Evolutionary conservation across 768 basidiomycete species (phyloP).

Genomic region (Chlorophyllum brunneum): DNA sequence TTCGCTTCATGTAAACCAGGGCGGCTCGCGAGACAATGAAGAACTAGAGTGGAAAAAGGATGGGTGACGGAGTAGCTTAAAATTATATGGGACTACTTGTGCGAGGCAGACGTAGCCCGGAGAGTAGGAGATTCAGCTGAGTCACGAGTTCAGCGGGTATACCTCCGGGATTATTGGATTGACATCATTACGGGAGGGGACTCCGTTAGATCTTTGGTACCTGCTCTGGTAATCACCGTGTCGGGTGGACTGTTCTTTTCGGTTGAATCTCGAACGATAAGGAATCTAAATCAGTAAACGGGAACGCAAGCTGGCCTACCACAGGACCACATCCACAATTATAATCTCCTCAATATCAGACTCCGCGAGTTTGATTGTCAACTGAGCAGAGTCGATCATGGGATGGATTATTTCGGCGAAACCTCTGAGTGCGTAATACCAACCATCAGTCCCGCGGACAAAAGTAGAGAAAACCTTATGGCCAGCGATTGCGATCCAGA

Average conservation of each 20-base stretch:
- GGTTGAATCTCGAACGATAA: constrained; percentile 49
- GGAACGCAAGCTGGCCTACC: not conserved
- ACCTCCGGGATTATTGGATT: constrained; percentile 46
- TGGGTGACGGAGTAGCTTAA: too few species aligned
- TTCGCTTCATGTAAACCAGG: not conserved
- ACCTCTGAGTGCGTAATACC: constrained; percentile 46
- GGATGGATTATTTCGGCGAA: constrained; percentile 56
- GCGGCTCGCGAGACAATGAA: constrained; percentile 39
- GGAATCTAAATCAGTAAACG: constrained; percentile 37
- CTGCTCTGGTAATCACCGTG: not conserved
- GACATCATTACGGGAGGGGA: constrained; percentile 29
- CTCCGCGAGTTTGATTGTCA: constrained; percentile 43
- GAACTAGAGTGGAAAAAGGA: constrained; percentile 30
- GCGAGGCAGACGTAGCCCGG: too few species aligned
- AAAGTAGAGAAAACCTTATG: constrained; percentile 49
- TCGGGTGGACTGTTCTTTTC: not conserved
- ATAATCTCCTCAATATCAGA: constrained; percentile 33
- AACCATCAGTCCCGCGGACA: constrained; percentile 29
- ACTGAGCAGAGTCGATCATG: constrained; percentile 40
- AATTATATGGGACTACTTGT: too few species aligned
- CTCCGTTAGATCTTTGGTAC: constrained; percentile 18
- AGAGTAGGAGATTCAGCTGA: not conserved
- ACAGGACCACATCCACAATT: constrained; percentile 30
- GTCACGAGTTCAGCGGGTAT: not conserved
- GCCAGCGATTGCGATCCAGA: too few species aligned